These are phyloP conservation scores for Colletotrichum acutatum DNA, from an alignment of 2,329 filamentous ascomycete species.

Conservation along the genomic window DNA sequence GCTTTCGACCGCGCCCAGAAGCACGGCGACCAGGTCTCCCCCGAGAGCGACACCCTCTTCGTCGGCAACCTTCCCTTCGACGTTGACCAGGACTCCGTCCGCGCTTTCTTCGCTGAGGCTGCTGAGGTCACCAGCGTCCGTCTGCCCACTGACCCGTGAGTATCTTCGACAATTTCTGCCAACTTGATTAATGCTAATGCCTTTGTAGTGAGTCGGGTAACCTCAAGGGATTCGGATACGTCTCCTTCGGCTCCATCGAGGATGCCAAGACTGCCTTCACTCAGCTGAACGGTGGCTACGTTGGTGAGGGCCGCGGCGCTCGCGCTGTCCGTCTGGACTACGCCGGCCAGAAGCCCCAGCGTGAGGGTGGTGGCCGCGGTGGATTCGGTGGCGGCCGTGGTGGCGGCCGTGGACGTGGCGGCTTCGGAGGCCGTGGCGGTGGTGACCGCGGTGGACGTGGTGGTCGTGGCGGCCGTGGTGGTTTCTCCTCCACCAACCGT, in stretches of 20 bases:
- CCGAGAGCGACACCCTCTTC: constrained; percentile 88
- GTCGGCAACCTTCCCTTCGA: constrained; percentile 92
- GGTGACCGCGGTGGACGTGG: constrained; percentile 62
- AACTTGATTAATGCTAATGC: constrained; percentile 39
- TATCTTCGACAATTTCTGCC: constrained; percentile 35
- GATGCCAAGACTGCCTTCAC: constrained; percentile 83
- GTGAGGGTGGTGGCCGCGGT: constrained; percentile 62
- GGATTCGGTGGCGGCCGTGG: constrained; percentile 50
- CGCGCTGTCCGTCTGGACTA: constrained; percentile 87
- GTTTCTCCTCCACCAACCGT: constrained; percentile 56
- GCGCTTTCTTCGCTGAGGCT: constrained; percentile 78
- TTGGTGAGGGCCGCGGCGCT: constrained; percentile 73
- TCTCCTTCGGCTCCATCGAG: constrained; percentile 83
- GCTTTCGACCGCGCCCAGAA: constrained; percentile 72
- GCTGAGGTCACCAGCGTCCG: constrained; percentile 81
- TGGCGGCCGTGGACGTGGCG: constrained; percentile 62
- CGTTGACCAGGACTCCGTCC: constrained; percentile 79
- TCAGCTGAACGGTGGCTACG: constrained; percentile 73
- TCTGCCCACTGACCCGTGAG: constrained; percentile 84
- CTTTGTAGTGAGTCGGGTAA: constrained; percentile 75
- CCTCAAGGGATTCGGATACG: constrained; percentile 93
- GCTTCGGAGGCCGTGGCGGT: constrained; percentile 61
- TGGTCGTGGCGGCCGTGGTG: constrained; percentile 63
- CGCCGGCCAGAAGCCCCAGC: constrained; percentile 71
- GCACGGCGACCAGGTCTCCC: constrained; percentile 83